phyloP scores from a whole-genome alignment of 495 filamentous ascomycete genomes.

The Penicillium dipodomyicola region DNA sequence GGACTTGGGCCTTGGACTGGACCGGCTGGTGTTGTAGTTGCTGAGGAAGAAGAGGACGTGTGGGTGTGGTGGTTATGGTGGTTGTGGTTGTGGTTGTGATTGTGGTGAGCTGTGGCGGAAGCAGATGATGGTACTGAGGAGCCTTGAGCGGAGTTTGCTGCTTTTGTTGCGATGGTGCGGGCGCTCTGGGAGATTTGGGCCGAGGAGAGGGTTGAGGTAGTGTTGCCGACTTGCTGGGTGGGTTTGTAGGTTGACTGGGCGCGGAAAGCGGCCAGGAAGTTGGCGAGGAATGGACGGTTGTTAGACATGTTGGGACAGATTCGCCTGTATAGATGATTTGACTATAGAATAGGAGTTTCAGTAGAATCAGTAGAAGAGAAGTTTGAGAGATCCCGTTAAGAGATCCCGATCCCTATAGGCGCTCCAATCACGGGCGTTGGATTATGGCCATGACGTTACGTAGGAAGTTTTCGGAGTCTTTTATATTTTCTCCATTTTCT shows the following conservation, averaged over 20 bases:
- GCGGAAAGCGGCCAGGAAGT: slow-evolving; percentile 83
- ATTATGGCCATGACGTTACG: slow-evolving; percentile 30
- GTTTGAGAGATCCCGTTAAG: not conserved
- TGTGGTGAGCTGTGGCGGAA: slow-evolving; percentile 2
- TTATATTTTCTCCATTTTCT: not conserved
- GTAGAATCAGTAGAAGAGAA: not conserved
- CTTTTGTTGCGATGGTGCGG: slow-evolving; percentile 46
- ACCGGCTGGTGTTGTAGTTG: slow-evolving; percentile 27
- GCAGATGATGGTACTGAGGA: slow-evolving; percentile 15
- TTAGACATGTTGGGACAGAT: slow-evolving; percentile 47
- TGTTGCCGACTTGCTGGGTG: slow-evolving; percentile 25
- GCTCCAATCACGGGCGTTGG: slow-evolving; percentile 24
- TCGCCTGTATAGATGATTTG: not conserved
- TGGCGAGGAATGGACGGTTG: slow-evolving; percentile 80
- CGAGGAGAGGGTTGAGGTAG: slow-evolving; percentile 30
- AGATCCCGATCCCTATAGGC: slow-evolving; percentile 14
- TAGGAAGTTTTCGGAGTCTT: slow-evolving; percentile 20
- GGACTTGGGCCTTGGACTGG: slow-evolving; percentile 18
- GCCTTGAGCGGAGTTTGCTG: slow-evolving; percentile 19
- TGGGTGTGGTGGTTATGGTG: slow-evolving; percentile 12
- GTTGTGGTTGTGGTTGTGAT: slow-evolving; percentile 16
- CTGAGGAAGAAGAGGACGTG: slow-evolving; percentile 18
- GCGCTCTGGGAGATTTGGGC: slow-evolving; percentile 40
- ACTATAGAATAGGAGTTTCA: not conserved
- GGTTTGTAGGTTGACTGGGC: slow-evolving; percentile 54